Percentiles rank a stretch among this genome's conserved stretches.
Conservation (phyloP, 129 eudicot genomes). For the Gnaphalium uliginosum region DNA sequence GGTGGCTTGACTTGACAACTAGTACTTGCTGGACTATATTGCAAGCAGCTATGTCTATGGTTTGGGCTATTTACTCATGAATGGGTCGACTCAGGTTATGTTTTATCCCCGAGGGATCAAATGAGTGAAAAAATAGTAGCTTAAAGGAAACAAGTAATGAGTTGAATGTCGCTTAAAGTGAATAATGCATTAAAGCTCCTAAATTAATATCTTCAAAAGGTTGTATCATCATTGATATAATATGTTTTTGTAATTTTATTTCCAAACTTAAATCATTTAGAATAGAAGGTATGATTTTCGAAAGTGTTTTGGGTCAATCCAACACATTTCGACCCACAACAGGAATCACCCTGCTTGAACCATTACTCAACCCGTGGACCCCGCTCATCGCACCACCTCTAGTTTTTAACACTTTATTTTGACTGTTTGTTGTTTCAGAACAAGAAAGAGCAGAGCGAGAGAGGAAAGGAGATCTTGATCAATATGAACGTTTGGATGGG, state of each 20-base stretch:
- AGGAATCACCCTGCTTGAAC: neutral
- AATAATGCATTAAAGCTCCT: neutral
- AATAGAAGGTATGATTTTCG: neutral
- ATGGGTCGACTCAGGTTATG: neutral
- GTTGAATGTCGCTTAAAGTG: neutral
- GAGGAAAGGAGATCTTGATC: slow-evolving; percentile 99
- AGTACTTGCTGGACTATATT: slow-evolving; percentile 14
- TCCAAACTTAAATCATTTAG: neutral
- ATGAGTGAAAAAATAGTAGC: neutral
- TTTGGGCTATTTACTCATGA: too few species aligned
- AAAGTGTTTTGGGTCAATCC: neutral
- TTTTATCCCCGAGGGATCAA: neutral
- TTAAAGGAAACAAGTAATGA: neutral
- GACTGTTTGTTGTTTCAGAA: slow-evolving; percentile 43
- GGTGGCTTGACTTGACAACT: neutral
- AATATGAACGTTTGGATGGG: slow-evolving; percentile 89
- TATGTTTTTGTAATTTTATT: neutral
- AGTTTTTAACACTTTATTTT: neutral
- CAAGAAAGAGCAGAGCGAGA: slow-evolving; percentile 93
- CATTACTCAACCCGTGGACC: neutral
- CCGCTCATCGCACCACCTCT: neutral
- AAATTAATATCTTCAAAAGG: neutral
- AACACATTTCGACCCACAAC: neutral
- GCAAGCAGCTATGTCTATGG: neutral
- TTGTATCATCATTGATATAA: neutral